phyloP scores from a whole-genome alignment of 257 asterid genomes.

The Orobanche coerulescens region DNA sequence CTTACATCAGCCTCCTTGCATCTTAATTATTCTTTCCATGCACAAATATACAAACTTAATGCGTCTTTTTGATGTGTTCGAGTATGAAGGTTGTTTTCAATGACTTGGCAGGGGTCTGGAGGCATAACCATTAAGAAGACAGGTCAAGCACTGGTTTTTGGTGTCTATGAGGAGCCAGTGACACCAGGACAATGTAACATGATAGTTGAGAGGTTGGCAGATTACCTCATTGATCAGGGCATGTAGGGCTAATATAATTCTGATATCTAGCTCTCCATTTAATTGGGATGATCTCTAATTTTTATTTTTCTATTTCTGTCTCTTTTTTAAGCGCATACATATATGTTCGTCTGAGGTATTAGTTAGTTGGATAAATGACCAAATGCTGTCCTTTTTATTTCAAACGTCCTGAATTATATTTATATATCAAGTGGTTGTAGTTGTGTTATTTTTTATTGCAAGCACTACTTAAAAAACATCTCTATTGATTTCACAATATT shows the following conservation, averaged over 20 bases:
- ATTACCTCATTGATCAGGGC: constrained; percentile 45
- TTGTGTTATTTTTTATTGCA: too few species aligned
- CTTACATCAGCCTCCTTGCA: not conserved
- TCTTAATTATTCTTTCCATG: not conserved
- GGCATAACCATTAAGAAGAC: constrained; percentile 47
- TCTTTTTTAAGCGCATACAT: too few species aligned
- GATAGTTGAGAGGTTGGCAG: constrained; percentile 51
- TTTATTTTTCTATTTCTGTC: not conserved
- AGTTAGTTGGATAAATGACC: too few species aligned
- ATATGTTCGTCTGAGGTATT: too few species aligned
- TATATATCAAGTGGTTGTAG: too few species aligned
- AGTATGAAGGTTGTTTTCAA: not conserved
- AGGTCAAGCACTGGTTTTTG: constrained; percentile 41
- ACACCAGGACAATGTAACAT: constrained; percentile 54
- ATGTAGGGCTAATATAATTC: constrained; percentile 19
- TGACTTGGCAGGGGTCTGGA: constrained; percentile 36
- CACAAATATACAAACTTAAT: not conserved
- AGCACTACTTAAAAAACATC: too few species aligned
- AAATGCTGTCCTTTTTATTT: too few species aligned
- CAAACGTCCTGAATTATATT: too few species aligned
- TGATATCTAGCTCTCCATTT: not conserved
- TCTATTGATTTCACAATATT: too few species aligned
- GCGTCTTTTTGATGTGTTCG: not conserved
- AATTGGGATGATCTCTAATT: not conserved
- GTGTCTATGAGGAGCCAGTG: constrained; percentile 50